These are phyloP conservation scores for Phytophthora pinifolia DNA, from an alignment of 352 stramenopile species.

Conservation along the genomic window DNA sequence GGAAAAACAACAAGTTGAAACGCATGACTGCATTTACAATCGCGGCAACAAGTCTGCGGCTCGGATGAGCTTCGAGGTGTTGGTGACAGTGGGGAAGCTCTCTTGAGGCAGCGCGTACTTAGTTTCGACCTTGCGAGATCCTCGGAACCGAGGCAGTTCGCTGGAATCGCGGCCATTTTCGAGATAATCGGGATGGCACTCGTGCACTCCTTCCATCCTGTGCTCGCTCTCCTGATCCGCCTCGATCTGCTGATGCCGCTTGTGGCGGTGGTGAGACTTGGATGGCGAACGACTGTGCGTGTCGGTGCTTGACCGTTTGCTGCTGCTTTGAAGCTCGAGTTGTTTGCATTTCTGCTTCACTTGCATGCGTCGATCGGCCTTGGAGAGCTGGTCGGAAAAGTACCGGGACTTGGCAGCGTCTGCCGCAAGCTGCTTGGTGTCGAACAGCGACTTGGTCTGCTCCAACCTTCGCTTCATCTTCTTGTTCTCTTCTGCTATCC, in stretches of 20 bases:
- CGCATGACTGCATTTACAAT: slow-evolving; percentile 18
- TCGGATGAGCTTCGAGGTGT: slow-evolving; percentile 46
- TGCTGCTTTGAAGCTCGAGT: slow-evolving; percentile 13
- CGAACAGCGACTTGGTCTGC: slow-evolving; percentile 41
- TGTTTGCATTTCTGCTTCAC: slow-evolving; percentile 41
- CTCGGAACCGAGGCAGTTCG: slow-evolving; percentile 10
- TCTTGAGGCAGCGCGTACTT: slow-evolving; percentile 16
- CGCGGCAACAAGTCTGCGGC: slow-evolving; percentile 40
- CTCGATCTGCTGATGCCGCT: slow-evolving; percentile 3
- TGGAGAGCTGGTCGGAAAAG: slow-evolving; percentile 58
- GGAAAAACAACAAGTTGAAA: slow-evolving; percentile 19
- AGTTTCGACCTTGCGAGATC: slow-evolving; percentile 7
- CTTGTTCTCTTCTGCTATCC: slow-evolving; percentile 52
- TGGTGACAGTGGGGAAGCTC: slow-evolving; percentile 37
- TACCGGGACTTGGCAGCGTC: slow-evolving; percentile 52
- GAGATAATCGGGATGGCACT: slow-evolving; percentile 13
- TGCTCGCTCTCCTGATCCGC: slow-evolving; percentile 8
- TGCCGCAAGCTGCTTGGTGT: slow-evolving; percentile 46
- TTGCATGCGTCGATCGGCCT: slow-evolving; percentile 42
- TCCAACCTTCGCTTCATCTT: slow-evolving; percentile 43
- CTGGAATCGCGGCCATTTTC: slow-evolving; percentile 1
- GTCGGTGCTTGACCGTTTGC: slow-evolving; percentile 4
- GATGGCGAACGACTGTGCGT: background rate
- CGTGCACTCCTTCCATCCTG: slow-evolving; percentile 13
- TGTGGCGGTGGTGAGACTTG: slow-evolving; percentile 12